These are phyloP conservation scores for Pichia cabralensis DNA, from an alignment of 805 yeast genomes.

Conservation along the genomic window DNA sequence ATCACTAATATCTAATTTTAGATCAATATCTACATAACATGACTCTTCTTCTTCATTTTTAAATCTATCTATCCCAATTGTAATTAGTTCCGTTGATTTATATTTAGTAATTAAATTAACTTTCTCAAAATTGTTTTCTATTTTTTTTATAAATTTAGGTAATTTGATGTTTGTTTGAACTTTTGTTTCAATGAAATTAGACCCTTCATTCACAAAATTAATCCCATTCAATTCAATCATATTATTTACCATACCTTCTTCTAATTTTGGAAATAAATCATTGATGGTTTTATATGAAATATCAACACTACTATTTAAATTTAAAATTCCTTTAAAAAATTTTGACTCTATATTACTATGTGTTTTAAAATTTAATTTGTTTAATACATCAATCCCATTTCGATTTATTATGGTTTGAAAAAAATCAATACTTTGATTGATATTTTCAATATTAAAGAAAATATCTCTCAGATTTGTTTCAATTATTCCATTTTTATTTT, in stretches of 20 bases:
- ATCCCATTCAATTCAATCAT: neutral
- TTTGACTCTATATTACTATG: conserved; percentile 1
- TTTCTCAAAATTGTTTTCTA: neutral
- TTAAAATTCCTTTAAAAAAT: conserved; percentile 9
- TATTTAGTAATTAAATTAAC: conserved; percentile 3
- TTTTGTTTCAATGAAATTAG: neutral
- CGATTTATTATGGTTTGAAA: too few species aligned
- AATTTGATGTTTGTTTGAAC: neutral
- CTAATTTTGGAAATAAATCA: too few species aligned
- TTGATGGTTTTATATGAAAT: too few species aligned
- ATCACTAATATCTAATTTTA: neutral
- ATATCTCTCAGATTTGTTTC: too few species aligned
- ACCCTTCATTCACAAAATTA: neutral
- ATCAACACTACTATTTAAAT: too few species aligned
- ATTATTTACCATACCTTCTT: too few species aligned
- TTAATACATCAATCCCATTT: neutral
- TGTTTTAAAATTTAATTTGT: neutral
- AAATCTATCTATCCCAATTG: too few species aligned
- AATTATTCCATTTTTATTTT: too few species aligned
- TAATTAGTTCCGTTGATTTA: neutral
- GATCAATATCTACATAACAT: too few species aligned
- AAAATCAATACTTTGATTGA: too few species aligned
- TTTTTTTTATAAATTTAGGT: neutral
- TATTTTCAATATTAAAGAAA: too few species aligned
- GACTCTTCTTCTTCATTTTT: too few species aligned